Percentiles rank a stretch among this genome's conserved stretches.
These are phyloP conservation scores for Entonaema liquescens DNA, from an alignment of 495 filamentous ascomycete species.

Conservation along the genomic window DNA sequence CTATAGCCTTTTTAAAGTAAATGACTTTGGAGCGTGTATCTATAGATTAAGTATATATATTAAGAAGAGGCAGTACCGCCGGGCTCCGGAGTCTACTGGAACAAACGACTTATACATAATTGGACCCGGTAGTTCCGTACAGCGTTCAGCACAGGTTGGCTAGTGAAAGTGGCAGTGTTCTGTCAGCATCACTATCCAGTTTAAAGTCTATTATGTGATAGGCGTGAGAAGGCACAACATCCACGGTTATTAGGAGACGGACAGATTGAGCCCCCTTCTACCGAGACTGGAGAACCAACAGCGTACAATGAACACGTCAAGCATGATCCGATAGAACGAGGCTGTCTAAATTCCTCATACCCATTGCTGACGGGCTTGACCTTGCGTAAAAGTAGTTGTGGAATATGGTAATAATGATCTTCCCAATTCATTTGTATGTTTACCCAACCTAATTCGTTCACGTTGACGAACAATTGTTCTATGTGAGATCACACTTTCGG, in stretches of 20 bases:
- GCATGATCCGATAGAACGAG: not conserved
- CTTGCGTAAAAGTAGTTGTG: no score
- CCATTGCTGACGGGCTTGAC: no score
- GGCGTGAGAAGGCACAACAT: not conserved
- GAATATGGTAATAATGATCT: no score
- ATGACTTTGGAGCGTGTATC: no score
- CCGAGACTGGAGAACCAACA: no score
- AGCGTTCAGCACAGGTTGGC: not conserved
- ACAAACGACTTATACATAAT: not conserved
- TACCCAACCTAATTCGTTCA: no score
- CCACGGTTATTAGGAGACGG: not conserved
- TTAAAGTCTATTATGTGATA: not conserved
- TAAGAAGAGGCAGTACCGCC: not conserved
- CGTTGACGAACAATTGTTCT: no score
- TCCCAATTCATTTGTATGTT: no score
- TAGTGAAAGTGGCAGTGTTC: not conserved
- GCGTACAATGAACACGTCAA: not conserved
- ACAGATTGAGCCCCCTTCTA: not conserved
- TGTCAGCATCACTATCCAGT: not conserved
- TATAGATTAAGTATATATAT: not conserved
- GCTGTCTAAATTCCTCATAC: not conserved
- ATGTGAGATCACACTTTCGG: no score
- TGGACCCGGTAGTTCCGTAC: not conserved
- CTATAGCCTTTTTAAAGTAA: no score
- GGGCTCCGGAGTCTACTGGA: not conserved